A percentile compares a stretch with the other conserved stretches of the same genome.
phyloP scores from a whole-genome alignment of 495 filamentous ascomycete genomes.

The Aspergillus haitiensis region DNA sequence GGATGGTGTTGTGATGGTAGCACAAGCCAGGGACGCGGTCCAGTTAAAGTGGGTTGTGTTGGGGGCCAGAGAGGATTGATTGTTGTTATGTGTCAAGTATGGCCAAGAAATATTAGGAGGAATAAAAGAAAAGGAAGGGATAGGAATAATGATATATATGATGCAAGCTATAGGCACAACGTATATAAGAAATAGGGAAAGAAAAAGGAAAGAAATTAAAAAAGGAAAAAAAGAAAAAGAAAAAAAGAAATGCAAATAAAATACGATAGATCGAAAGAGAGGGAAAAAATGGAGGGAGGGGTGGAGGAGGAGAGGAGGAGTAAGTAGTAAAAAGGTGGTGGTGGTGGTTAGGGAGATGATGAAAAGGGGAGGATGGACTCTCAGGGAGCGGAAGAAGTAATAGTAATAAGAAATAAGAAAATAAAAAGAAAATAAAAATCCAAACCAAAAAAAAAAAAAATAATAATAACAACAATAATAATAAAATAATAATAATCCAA shows the following conservation, averaged over 20 bases:
- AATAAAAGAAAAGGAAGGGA: not conserved
- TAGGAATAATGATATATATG: slow-evolving; percentile 2
- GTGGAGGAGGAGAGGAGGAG: slow-evolving; percentile 23
- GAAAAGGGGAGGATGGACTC: not conserved
- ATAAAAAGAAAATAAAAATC: too few relatives aligned
- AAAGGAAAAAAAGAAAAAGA: slow-evolving; percentile 11
- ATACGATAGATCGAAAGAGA: slow-evolving; percentile 1
- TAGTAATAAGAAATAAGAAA: slow-evolving; percentile 12
- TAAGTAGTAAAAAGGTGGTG: slow-evolving; percentile 14
- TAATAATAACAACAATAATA: slow-evolving; percentile 15
- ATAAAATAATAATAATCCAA: slow-evolving; percentile 2
- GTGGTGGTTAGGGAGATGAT: slow-evolving; percentile 20
- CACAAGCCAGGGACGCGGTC: slow-evolving; percentile 22
- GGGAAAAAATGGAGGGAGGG: not conserved
- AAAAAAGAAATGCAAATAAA: not conserved
- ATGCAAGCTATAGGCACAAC: slow-evolving; percentile 16
- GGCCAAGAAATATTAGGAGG: slow-evolving; percentile 4
- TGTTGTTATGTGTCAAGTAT: slow-evolving; percentile 1
- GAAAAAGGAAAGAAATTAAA: not conserved
- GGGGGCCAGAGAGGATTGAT: slow-evolving; percentile 2
- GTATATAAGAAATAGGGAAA: too few relatives aligned
- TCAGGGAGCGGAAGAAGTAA: slow-evolving; percentile 4
- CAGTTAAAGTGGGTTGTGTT: slow-evolving; percentile 12
- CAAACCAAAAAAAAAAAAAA: not conserved
- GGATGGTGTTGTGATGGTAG: slow-evolving; percentile 14